Evolutionary conservation across 768 basidiomycete genomes (phyloP), one percentile per base, ranked within the genome.

Genomic region (Boletus insuetus): DNA sequence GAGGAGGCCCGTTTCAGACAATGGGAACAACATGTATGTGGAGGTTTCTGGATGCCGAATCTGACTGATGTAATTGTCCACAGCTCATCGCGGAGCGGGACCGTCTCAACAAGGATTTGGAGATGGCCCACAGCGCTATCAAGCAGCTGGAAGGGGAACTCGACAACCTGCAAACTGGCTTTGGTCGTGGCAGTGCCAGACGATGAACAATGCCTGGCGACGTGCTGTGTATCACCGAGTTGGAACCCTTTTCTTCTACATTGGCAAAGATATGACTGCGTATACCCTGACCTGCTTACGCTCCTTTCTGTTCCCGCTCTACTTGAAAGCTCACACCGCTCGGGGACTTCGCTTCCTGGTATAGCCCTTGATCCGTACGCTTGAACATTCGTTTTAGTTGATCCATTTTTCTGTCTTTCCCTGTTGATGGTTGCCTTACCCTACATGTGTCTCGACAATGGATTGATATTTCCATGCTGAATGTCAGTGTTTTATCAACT

Each of bases 11-110:
- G 97, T 58, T 99, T 99, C 82, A 86, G 97, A 72, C 94, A 98
- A 64, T 99, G 97, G 97, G 97, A 98, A 72, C 93, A 96, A 76
- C 94, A 97, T 74, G 93, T 95, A 71, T 65, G 89, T 80, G 11
- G 2, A 1, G 0, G 24, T 11, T 17, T 16, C 11, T 17, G 0
- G 11, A 1, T 41, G 12, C 10, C 37, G 32, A 49, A 31, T 56
- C 39, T 56, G 59, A 51, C 64, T 68, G 22, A 69, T 42, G 38
- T 50, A 32, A 32, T n/a, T 34, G 3, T 16, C 7, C 58, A 13
- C 65, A 97, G 93, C 91, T 99, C 69, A 98, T 99, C 62, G 93
- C 94, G 42, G 97, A 99, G 75, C 86, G 97, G 64, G 97, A 98
- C 73, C 86, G 97, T 49, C 86, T 99, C 78, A 99, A 98, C 85